Conservation (phyloP, 2,329 filamentous ascomycete genomes). For the Colletotrichum tropicale region DNA sequence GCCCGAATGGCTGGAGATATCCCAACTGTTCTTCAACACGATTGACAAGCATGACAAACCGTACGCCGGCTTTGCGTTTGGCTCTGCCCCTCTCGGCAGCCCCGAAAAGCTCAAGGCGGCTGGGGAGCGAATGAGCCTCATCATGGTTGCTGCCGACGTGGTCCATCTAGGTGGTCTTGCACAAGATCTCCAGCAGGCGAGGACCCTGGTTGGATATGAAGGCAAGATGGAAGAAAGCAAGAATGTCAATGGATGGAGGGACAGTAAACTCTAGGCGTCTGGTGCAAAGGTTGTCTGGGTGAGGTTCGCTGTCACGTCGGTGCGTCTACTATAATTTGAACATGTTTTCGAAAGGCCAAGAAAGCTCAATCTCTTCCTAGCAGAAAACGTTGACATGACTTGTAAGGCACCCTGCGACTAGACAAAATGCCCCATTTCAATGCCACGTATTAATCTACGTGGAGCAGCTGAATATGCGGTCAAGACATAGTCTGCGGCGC, state of each 20-base stretch:
- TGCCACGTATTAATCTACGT: neutral
- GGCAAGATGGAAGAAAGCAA: neutral
- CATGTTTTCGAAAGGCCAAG: neutral
- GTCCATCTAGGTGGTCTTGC: conserved; percentile 24
- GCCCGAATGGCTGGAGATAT: conserved; percentile 43
- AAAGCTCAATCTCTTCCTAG: neutral
- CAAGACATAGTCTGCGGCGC: neutral
- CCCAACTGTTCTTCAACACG: conserved; percentile 38
- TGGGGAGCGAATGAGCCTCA: conserved; percentile 27
- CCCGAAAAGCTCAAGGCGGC: conserved; percentile 27
- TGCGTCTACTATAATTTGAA: neutral
- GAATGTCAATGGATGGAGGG: neutral
- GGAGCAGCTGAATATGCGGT: neutral
- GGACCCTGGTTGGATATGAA: neutral
- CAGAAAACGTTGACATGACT: neutral
- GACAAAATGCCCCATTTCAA: neutral
- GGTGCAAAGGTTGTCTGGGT: neutral
- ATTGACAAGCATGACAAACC: conserved; percentile 52
- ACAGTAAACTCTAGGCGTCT: neutral
- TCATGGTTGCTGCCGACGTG: conserved; percentile 26
- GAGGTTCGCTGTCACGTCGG: neutral
- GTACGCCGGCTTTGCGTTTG: conserved; percentile 33
- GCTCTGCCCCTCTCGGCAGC: conserved; percentile 25
- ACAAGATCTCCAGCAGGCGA: conserved; percentile 19
- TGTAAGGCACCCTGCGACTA: neutral